Base-by-base conservation (phyloP, 1,284 basidiomycete genomes). In the Sphaerobolus stellatus region DNA sequence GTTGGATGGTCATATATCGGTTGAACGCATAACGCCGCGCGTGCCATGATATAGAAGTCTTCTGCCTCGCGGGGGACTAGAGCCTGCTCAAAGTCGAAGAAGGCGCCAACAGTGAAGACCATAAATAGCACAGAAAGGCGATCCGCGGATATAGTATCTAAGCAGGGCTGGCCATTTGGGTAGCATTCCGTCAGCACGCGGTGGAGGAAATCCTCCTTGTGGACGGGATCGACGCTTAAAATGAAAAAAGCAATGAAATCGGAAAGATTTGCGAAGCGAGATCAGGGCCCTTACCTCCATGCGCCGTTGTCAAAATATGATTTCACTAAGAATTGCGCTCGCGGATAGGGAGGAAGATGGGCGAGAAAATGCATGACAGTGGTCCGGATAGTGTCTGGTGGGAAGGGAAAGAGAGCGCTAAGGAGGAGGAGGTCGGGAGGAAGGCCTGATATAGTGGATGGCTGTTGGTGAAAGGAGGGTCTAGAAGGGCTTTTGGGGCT, bases 1-100 rank as follows among this genome's bases (percentile, higher is more conserved):
- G 52, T 54, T 34, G 52, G 52, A 29, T 54, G 34, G 25, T 54
- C 52, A 49, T 54, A 54, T 22, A 54, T 44, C 28, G 52, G 52
- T 8, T 29, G 46, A 8, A 54, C 45, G 43, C 52, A 54, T 5
- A 54, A 36, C 20, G 34, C 31, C 2, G 52, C 52, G 4, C 52
- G 52, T 20, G 52, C 52, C 22, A 54, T 27, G 25, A 24, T 41
- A 25, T 54, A 54, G 25, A 48, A 54, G 14, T 54, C 46, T 25
- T 54, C 52, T 13, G 52, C 52, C 25, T 54, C 52, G 24, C 22
- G 34, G 5, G 52, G 36, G 38, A 54, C 27, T 31, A 54, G 25
- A 2, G 52, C 20, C 43, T 54, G 45, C 4, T 49, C 46, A 33
- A 49, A 49, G 43, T 54, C 52, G 25, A 54, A 54, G 25, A 54